Evolutionary conservation across 495 filamentous ascomycete genomes (phyloP).

Genomic region (Penicillium ucsense): DNA sequence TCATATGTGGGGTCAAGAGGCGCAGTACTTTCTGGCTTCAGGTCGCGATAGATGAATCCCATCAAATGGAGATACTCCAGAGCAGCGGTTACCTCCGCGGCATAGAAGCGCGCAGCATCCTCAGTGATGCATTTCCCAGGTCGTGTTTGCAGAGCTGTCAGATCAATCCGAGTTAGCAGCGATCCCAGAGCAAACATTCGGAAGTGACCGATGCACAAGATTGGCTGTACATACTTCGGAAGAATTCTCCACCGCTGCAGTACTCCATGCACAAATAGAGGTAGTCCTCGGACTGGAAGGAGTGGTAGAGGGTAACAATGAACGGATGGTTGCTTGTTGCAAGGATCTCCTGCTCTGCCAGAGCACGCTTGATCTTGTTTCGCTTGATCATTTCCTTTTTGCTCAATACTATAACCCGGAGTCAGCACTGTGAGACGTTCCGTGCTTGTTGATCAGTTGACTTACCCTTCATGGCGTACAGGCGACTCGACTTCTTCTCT

Average conservation of each 20-base stretch:
- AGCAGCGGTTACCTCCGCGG: slow-evolving; percentile 94
- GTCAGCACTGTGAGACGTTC: slow-evolving; percentile 5
- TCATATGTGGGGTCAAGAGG: too few relatives aligned
- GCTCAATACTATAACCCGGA: slow-evolving; percentile 61
- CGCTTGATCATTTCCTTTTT: slow-evolving; percentile 99
- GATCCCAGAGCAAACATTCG: neutral
- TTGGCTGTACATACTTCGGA: slow-evolving; percentile 49
- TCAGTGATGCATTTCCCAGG: slow-evolving; percentile 95
- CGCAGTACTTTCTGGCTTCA: slow-evolving; percentile 90
- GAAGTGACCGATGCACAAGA: neutral
- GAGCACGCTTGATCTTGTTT: slow-evolving; percentile 97
- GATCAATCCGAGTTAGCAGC: slow-evolving; percentile 2
- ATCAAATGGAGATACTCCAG: slow-evolving; percentile 96
- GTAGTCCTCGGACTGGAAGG: slow-evolving; percentile 97
- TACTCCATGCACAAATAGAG: slow-evolving; percentile 99
- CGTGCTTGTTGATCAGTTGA: neutral
- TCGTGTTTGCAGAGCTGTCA: slow-evolving; percentile 76
- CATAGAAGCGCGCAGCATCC: slow-evolving; percentile 95
- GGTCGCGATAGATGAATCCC: slow-evolving; percentile 97
- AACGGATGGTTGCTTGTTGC: slow-evolving; percentile 98
- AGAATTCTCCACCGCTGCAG: slow-evolving; percentile 97
- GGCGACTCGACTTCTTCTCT: slow-evolving; percentile 88
- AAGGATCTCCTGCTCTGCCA: slow-evolving; percentile 96
- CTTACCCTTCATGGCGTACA: slow-evolving; percentile 98
- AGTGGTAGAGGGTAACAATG: slow-evolving; percentile 96